Evolutionary conservation across 768 basidiomycete genomes (phyloP), one percentile per base, ranked within the genome.

Genomic region (Melanogaster broomeanus): DNA sequence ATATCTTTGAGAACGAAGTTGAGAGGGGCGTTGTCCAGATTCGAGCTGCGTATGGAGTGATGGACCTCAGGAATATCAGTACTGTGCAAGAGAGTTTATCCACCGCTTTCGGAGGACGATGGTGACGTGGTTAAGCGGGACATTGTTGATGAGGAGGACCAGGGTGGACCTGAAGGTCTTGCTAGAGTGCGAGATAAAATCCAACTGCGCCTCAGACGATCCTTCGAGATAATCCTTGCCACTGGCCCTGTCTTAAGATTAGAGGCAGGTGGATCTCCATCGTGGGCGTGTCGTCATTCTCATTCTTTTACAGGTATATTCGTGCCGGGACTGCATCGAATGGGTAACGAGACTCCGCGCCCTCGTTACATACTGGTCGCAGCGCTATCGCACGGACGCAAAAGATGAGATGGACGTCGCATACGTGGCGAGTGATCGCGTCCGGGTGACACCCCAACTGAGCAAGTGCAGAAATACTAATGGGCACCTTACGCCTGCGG

Each of bases 311-410:
- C 54, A 94, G 90, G 76, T 84, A 33, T 74, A 87, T 73, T 84
- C 85, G 21, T 73, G 80, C 48, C 72, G 65, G 28, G 76, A 86
- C 40, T 89, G 90, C 0, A 64, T 85, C 44, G 93, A 98, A 63
- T 98, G 95, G 96, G 83, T 97, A 43, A 78, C 82, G 44, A 79
- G 85, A 35, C 78, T 98, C 4, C 80, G 81, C 16, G 80, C 80
- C 24, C 76, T 95, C 30, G 70, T 86, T 35, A 65, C 73, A 4
- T 98, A 93, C 63, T 98, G 94, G 94, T 84, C 79, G 48, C 76
- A 81, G 41, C 79, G 86, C 19, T 88, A 93, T 59, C 80, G 81
- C 22, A 74, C 78, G 38, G 93, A 95, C 61, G 86, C 92, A 13
- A 76, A 76, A 53, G 78, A 86, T 50, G 90, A 92, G 67, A 93